Conservation (phyloP, 768 basidiomycete species). For the Scleroderma bovista region DNA sequence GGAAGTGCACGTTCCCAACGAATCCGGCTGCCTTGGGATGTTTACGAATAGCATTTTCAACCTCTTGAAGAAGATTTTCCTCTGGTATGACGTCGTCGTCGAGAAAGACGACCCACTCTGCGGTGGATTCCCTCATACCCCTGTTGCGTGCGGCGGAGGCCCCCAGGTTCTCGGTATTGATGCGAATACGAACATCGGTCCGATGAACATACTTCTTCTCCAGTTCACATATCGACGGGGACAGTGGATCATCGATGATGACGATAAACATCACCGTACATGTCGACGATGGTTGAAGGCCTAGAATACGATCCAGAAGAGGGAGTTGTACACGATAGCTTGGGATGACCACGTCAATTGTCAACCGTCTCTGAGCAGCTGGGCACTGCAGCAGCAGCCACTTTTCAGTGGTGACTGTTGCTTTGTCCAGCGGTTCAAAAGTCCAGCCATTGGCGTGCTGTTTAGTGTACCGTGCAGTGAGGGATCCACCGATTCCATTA, state of each 20-base stretch:
- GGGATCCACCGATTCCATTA: conserved; percentile 43
- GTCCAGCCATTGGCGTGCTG: conserved; percentile 43
- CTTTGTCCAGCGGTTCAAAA: conserved; percentile 39
- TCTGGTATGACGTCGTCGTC: conserved; percentile 51
- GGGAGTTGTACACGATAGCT: conserved; percentile 47
- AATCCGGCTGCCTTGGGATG: conserved; percentile 48
- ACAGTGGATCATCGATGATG: conserved; percentile 50
- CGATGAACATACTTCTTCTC: conserved; percentile 35
- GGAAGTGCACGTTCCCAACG: conserved; percentile 48
- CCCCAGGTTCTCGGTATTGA: conserved; percentile 43
- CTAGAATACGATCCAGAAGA: conserved; percentile 41
- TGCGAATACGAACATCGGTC: conserved; percentile 48
- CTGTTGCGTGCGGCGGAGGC: conserved; percentile 52
- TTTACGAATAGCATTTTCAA: conserved; percentile 42
- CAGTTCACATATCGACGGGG: conserved; percentile 35
- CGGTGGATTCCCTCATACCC: conserved; percentile 48
- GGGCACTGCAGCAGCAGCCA: conserved; percentile 31
- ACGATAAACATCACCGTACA: conserved; percentile 52
- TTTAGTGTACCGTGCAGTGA: conserved; percentile 44
- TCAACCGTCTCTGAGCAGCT: conserved; percentile 32
- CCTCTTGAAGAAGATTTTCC: conserved; percentile 38
- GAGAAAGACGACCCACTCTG: conserved; percentile 55
- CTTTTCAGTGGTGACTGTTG: conserved; percentile 28
- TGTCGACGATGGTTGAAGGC: conserved; percentile 36
- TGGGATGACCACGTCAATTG: conserved; percentile 52